Conservation (phyloP, 345 rosid genomes). For the Eucalyptus sp. region DNA sequence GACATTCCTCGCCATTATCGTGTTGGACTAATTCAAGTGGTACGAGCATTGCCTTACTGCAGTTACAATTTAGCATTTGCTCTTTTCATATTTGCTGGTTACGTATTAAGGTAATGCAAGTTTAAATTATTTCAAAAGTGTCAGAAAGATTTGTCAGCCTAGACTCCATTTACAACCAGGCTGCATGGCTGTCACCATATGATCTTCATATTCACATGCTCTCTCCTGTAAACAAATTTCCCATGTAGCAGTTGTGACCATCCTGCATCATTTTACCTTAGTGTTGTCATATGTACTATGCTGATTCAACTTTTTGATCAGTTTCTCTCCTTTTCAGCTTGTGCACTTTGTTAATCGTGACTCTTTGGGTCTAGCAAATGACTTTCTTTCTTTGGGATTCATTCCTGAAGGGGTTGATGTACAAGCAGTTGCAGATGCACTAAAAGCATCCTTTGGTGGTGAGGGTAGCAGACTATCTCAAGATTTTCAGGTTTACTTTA, state of each 20-base stretch:
- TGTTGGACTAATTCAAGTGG: slow-evolving; percentile 94
- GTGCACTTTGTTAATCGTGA: slow-evolving; percentile 99
- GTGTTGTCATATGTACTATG: background rate
- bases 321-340: slow-evolving; percentile 56
- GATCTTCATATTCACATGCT: background rate
- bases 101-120: background rate
- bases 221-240: background rate
- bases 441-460: slow-evolving; percentile 68
- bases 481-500: slow-evolving; percentile 82
- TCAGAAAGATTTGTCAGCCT: background rate
- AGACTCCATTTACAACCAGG: background rate
- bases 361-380: slow-evolving; percentile 96
- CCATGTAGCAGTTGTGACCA: background rate
- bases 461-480: slow-evolving; percentile 57
- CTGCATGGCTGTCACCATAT: background rate
- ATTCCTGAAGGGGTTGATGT: slow-evolving; percentile 86
- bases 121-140: background rate
- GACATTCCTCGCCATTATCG: slow-evolving; percentile 92
- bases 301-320: background rate
- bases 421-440: slow-evolving; percentile 65
- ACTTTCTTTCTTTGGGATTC: slow-evolving; percentile 98
- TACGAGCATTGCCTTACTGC: background rate
- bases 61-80: background rate
- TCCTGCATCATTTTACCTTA: background rate
- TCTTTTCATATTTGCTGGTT: background rate